Conservation (phyloP, 768 basidiomycete genomes). For the Macrolepiota albuminosa region DNA sequence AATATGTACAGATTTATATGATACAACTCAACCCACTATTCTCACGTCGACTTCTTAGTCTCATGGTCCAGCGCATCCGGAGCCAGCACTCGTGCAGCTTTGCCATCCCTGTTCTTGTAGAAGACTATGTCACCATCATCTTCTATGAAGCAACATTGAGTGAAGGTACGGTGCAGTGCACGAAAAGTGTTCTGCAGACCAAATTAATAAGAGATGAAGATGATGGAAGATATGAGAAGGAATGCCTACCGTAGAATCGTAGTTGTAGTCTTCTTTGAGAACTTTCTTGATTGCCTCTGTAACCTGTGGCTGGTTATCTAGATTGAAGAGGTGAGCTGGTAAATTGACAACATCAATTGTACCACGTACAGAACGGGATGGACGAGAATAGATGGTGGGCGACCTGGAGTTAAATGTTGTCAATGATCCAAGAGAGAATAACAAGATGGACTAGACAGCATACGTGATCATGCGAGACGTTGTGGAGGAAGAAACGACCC, state of each 20-base stretch:
- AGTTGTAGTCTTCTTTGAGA: constrained; percentile 55
- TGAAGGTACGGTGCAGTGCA: constrained; percentile 56
- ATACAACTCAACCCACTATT: not conserved
- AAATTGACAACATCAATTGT: not conserved
- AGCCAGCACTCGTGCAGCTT: constrained; percentile 30
- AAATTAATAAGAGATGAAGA: too few relatives aligned
- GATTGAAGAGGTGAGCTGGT: not conserved
- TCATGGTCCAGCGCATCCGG: constrained; percentile 10
- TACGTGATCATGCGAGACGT: constrained; percentile 43
- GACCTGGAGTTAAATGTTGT: constrained; percentile 13
- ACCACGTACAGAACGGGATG: constrained; percentile 45
- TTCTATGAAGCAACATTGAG: constrained; percentile 58
- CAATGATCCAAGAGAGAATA: too few relatives aligned
- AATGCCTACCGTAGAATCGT: constrained; percentile 48
- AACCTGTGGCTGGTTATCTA: constrained; percentile 55
- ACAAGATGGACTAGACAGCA: too few relatives aligned
- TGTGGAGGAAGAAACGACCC: constrained; percentile 60
- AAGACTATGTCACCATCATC: constrained; percentile 60
- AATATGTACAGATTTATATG: too few relatives aligned
- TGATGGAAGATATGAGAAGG: not conserved
- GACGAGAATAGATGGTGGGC: constrained; percentile 60
- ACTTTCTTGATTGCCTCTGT: constrained; percentile 49
- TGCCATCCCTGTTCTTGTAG: constrained; percentile 51
- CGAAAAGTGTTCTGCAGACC: constrained; percentile 46
- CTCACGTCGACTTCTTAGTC: constrained; percentile 5